Evolutionary conservation across 2,329 filamentous ascomycete species (phyloP).

Genomic region (Sphaerostilbella broomeana): DNA sequence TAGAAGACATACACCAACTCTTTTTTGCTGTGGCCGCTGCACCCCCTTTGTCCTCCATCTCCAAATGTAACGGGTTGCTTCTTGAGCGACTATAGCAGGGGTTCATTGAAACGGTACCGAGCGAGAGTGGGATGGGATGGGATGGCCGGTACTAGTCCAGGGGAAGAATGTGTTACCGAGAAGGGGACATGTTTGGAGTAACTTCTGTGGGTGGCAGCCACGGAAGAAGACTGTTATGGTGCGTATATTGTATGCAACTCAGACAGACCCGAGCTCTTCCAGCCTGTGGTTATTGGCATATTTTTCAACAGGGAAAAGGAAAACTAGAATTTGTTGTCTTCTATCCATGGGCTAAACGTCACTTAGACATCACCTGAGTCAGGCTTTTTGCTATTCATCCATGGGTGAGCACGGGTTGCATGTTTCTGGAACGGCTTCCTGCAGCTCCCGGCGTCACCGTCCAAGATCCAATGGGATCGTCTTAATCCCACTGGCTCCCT

Average conservation of each 20-base stretch:
- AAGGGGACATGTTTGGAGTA: background rate
- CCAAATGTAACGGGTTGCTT: constrained; percentile 8
- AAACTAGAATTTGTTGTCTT: constrained; percentile 1
- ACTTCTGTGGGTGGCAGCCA: background rate
- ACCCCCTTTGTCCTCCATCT: background rate
- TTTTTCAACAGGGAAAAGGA: too few species aligned
- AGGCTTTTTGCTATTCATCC: constrained; percentile 9
- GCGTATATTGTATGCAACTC: background rate
- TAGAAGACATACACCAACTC: background rate
- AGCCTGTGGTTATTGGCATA: constrained; percentile 11
- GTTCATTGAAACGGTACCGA: constrained; percentile 12
- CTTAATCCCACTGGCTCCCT: background rate
- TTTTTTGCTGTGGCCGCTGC: constrained; percentile 1
- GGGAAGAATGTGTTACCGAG: constrained; percentile 4
- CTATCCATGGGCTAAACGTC: constrained; percentile 1
- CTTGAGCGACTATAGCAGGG: constrained; percentile 4
- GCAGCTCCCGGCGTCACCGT: constrained; percentile 23
- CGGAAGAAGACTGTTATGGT: background rate
- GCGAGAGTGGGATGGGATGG: constrained; percentile 4
- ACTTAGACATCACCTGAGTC: constrained; percentile 5
- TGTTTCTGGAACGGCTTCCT: constrained; percentile 25
- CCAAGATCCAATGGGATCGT: constrained; percentile 18
- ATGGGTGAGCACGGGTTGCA: constrained; percentile 21
- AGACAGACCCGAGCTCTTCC: too few species aligned
- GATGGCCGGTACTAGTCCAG: constrained; percentile 7